Evolutionary conservation across 2,329 filamentous ascomycete genomes (phyloP).

Genomic region (Pestalotiopsis sp.): DNA sequence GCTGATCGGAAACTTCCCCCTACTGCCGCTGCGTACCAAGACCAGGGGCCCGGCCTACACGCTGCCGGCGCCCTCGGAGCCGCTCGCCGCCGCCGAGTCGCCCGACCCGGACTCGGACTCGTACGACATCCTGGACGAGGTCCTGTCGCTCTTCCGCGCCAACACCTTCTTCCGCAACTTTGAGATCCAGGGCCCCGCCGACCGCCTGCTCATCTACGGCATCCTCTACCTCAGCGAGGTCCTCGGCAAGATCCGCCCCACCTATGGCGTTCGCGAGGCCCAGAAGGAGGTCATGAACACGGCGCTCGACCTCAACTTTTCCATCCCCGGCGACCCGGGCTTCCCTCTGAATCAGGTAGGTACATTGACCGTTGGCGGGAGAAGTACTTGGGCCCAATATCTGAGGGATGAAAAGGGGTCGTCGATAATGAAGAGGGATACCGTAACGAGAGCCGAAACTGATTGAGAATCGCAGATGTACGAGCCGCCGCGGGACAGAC

Average conservation of each 20-base stretch:
- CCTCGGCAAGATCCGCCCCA: slow-evolving; percentile 81
- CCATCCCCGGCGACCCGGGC: slow-evolving; percentile 87
- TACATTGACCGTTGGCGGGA: slow-evolving; percentile 8
- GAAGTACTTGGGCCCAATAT: neutral
- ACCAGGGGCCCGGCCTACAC: slow-evolving; percentile 94
- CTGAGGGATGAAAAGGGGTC: neutral
- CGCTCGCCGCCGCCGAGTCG: slow-evolving; percentile 62
- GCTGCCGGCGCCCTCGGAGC: slow-evolving; percentile 61
- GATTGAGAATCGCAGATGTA: slow-evolving; percentile 64
- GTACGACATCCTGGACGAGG: slow-evolving; percentile 96
- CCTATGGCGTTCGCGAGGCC: slow-evolving; percentile 60
- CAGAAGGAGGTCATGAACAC: slow-evolving; percentile 82
- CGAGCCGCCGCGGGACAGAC: slow-evolving; percentile 81
- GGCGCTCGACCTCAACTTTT: slow-evolving; percentile 90
- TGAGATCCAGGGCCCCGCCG: slow-evolving; percentile 94
- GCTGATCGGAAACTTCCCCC: slow-evolving; percentile 84
- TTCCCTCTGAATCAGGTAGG: slow-evolving; percentile 88
- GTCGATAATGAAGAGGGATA: neutral
- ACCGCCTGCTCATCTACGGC: slow-evolving; percentile 93
- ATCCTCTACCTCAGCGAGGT: slow-evolving; percentile 95
- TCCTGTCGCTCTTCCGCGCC: slow-evolving; percentile 88
- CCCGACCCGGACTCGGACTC: slow-evolving; percentile 86
- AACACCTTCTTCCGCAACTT: slow-evolving; percentile 99
- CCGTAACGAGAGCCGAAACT: neutral
- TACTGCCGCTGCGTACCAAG: slow-evolving; percentile 91